Conservation (phyloP, 768 basidiomycete species). For the Dictyophora rubrovolvata region DNA sequence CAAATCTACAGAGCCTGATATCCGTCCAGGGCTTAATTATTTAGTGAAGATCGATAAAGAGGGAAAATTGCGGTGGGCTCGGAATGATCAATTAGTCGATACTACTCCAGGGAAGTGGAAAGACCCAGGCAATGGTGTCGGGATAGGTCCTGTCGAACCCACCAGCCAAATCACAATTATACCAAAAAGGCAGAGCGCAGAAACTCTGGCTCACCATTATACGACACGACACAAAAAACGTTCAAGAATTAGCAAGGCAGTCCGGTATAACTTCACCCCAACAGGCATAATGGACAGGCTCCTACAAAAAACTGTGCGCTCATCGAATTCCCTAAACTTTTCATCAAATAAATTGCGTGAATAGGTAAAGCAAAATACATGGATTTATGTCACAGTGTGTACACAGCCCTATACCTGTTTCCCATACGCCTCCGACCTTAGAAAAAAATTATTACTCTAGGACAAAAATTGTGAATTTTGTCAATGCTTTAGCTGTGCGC, state of each 20-base stretch:
- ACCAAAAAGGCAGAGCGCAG: conserved; percentile 10
- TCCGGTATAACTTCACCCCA: conserved; percentile 38
- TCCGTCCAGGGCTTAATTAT: conserved; percentile 47
- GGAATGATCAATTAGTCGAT: conserved; percentile 47
- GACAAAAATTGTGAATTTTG: conserved; percentile 41
- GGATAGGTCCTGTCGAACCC: conserved; percentile 34
- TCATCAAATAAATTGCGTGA: not conserved
- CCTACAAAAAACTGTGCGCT: conserved; percentile 42
- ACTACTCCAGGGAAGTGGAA: conserved; percentile 54
- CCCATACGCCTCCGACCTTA: not conserved
- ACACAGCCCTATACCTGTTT: conserved; percentile 1
- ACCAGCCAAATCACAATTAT: conserved; percentile 3
- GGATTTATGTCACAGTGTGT: conserved; percentile 58
- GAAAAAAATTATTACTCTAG: conserved; percentile 20
- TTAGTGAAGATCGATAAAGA: conserved; percentile 44
- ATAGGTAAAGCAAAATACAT: conserved; percentile 37
- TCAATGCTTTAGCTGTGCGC: not conserved
- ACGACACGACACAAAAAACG: conserved; percentile 13
- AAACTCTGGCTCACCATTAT: conserved; percentile 14
- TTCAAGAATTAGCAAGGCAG: conserved; percentile 25
- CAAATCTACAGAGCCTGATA: not conserved
- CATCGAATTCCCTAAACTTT: not conserved
- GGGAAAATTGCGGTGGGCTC: conserved; percentile 49
- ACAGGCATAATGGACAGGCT: conserved; percentile 43
- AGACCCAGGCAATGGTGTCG: conserved; percentile 45